A percentile compares a stretch with the other conserved stretches of the same genome.
phyloP scores from a whole-genome alignment of 2,329 filamentous ascomycete genomes.

The Ambrosiella cleistominuta region DNA sequence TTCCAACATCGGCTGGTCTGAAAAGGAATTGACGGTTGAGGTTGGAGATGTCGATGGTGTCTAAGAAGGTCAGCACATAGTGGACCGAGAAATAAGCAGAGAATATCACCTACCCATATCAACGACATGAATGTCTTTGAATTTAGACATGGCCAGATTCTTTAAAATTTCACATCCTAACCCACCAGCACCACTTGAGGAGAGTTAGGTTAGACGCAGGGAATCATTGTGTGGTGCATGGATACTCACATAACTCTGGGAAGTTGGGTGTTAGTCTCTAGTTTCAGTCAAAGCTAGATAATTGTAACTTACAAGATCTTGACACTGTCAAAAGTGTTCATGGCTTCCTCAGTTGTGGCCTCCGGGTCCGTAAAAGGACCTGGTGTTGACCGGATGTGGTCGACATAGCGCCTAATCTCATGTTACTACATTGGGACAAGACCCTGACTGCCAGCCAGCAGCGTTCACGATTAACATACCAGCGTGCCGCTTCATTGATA shows the following conservation, averaged over 20 bases:
- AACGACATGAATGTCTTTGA: slow-evolving; percentile 95
- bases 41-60: slow-evolving; percentile 97
- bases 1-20: slow-evolving; percentile 77
- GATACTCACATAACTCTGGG: slow-evolving; percentile 33
- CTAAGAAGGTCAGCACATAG: slow-evolving; percentile 24
- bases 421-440: neutral
- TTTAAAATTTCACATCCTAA: slow-evolving; percentile 94
- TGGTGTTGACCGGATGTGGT: slow-evolving; percentile 56
- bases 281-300: neutral
- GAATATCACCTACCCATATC: slow-evolving; percentile 61
- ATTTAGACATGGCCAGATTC: slow-evolving; percentile 84
- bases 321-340: slow-evolving; percentile 44
- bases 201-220: slow-evolving; percentile 13
- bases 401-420: slow-evolving; percentile 55
- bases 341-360: slow-evolving; percentile 32
- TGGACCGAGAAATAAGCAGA: too few species aligned
- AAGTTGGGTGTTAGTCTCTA: neutral
- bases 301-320: slow-evolving; percentile 49
- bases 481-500: slow-evolving; percentile 12
- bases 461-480: neutral
- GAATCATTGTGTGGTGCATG: slow-evolving; percentile 11
- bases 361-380: slow-evolving; percentile 68
- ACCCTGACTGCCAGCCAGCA: neutral
- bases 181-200: slow-evolving; percentile 67
- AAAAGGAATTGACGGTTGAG: slow-evolving; percentile 96